Base-by-base conservation (phyloP, 257 asterid species). In the Solanum sitiens region DNA sequence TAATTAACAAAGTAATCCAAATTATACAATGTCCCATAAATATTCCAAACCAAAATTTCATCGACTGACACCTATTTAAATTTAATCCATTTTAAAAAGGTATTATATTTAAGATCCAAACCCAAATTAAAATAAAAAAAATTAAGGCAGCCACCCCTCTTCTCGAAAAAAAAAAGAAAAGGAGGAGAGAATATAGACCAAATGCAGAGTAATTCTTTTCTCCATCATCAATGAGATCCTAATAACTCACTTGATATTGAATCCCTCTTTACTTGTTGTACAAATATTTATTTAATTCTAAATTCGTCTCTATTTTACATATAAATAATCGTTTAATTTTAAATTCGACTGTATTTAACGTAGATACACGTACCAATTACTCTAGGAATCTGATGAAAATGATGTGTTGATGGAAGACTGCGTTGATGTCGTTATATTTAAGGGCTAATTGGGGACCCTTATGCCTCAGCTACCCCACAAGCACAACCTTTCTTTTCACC, bases 321-420 rank as follows among this genome's bases (percentile, higher is more conserved):
- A 18, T 53, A 53, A 42, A 53, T 53, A 67, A 1, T 27, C 21
- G 2, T 27, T 25, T 70, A 70, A 30, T 70, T 70, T 12, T 70
- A 0, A 70, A 70, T 70, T 33, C 23, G 12, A 30, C 25, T 20
- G 5, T 73, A 20, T 12, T 72, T 20, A 15, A 15, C 63, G 25
- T 15, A 13, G 13, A 77, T 25, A 40, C 4, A 42, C 11, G 27
- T 5, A 18, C 65, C 9, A 56, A 56, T 63, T n/a, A 63, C 32
- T 61, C 50, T 53, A 83, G 88, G 90, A 89, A 89, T 89, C 88
- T 59, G 30, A 16, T 56, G 91, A 89, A 89, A 85, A 80, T 37
- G 91, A 85, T n/a, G 33, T 88, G 63, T 85, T 67, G 85, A 72
- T 33, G 85, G 32, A 83, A 82, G 88, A 74, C 87, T 63, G 27